Percentiles rank a stretch among this genome's conserved stretches.
Evolutionary conservation across 768 basidiomycete species (phyloP).

Genomic region (Trichaptum fuscoviolaceum): DNA sequence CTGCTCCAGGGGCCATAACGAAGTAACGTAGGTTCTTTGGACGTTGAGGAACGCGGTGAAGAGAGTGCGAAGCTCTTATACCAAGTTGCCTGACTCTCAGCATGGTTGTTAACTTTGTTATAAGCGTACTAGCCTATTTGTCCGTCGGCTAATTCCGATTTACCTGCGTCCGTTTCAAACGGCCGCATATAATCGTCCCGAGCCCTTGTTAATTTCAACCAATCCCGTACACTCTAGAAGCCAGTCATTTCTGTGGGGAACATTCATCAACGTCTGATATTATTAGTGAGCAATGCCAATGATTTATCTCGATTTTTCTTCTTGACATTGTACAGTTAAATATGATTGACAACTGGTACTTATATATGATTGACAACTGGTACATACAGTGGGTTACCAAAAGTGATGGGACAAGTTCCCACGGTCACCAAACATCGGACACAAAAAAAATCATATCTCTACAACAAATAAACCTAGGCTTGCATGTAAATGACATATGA

Average conservation of each 20-base stretch:
- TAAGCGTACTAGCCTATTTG: background rate
- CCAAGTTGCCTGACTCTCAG: background rate
- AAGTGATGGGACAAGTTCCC: no score
- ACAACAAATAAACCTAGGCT: no score
- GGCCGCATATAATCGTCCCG: background rate
- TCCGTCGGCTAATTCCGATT: background rate
- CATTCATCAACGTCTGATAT: background rate
- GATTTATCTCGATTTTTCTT: no score
- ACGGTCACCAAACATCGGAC: no score
- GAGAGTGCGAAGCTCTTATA: conserved; percentile 1
- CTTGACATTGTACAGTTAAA: no score
- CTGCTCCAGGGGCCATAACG: conserved; percentile 49
- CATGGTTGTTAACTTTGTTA: background rate
- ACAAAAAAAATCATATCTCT: no score
- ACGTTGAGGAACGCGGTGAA: conserved; percentile 6
- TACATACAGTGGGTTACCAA: no score
- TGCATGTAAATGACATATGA: no score
- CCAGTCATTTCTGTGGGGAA: background rate
- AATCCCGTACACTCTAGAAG: background rate
- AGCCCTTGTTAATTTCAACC: background rate
- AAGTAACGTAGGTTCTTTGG: background rate
- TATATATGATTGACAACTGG: no score
- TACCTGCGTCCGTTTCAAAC: background rate
- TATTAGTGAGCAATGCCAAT: no score
- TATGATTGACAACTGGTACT: no score